Percentiles rank a stretch among this genome's conserved stretches.
Conservation (phyloP, 257 asterid genomes). For the Salvia rosmarinus region DNA sequence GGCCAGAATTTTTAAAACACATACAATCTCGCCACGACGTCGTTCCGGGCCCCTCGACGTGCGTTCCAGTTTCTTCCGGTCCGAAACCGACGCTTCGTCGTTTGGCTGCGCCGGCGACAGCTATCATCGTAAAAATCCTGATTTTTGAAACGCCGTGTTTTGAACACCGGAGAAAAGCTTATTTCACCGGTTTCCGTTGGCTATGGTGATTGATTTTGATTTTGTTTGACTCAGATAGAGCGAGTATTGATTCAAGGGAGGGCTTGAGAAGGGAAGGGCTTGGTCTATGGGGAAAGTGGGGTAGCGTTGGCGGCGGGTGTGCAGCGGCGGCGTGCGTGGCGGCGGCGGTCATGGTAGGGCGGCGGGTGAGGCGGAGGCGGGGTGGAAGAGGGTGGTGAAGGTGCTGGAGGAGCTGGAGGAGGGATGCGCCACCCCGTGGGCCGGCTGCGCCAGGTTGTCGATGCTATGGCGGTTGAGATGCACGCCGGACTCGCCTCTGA, state of each 20-base stretch:
- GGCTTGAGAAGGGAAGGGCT: conserved; percentile 31
- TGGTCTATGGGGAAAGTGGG: conserved; percentile 59
- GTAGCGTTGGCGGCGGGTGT: conserved; percentile 64
- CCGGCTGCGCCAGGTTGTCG: conserved; percentile 80
- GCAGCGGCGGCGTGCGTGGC: conserved; percentile 73
- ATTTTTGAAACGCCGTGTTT: conserved; percentile 16
- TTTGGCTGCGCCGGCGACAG: conserved; percentile 11
- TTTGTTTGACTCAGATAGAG: conserved; percentile 10
- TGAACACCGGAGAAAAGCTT: conserved; percentile 28
- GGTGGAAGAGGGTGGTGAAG: conserved; percentile 63
- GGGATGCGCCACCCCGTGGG: conserved; percentile 71
- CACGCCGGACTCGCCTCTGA: conserved; percentile 95
- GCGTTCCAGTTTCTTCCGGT: conserved; percentile 7
- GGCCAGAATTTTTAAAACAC: not conserved
- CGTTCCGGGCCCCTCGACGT: conserved; percentile 9
- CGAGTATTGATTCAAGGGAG: conserved; percentile 16
- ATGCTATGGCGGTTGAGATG: conserved; percentile 97
- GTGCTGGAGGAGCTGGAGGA: conserved; percentile 75
- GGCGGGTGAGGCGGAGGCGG: conserved; percentile 58
- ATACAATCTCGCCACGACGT: conserved; percentile 31
- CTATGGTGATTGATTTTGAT: conserved; percentile 49
- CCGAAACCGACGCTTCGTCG: not conserved
- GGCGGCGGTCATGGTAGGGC: conserved; percentile 70
- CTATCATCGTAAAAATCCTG: conserved; percentile 1
- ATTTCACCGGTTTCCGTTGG: not conserved